A percentile compares a stretch with the other conserved stretches of the same genome.
Evolutionary conservation across 2,329 filamentous ascomycete genomes (phyloP).

Genomic region (Chaetomiaceae sp.): DNA sequence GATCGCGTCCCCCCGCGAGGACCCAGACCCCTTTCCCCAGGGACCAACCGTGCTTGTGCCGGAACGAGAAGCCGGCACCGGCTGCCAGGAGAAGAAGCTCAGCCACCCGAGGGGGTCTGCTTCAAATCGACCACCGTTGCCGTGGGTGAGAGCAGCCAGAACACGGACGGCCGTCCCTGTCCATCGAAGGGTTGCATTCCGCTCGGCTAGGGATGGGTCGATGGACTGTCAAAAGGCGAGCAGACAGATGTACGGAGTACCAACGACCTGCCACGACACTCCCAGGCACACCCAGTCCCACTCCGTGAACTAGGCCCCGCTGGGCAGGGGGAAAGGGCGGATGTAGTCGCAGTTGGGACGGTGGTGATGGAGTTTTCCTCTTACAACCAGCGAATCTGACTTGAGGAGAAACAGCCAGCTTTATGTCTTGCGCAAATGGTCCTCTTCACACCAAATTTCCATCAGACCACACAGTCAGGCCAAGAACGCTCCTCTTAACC

Average conservation of each 20-base stretch:
- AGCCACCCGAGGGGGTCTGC: background rate
- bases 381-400: slow-evolving; percentile 16
- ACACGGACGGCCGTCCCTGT: background rate
- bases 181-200: slow-evolving; percentile 19
- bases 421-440: slow-evolving; percentile 5
- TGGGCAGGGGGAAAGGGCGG: slow-evolving; percentile 9
- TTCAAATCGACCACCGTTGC: background rate
- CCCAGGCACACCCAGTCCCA: background rate
- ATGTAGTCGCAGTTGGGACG: slow-evolving; percentile 12
- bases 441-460: background rate
- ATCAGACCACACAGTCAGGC: background rate
- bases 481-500: background rate
- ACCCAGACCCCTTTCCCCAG: background rate
- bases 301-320: too few relatives aligned
- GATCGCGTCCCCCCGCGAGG: too few relatives aligned
- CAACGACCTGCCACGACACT: background rate
- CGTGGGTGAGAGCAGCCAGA: slow-evolving; percentile 3
- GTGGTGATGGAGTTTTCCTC: slow-evolving; percentile 19
- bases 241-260: too few relatives aligned
- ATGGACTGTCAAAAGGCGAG: slow-evolving; percentile 1
- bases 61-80: slow-evolving; percentile 15
- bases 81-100: background rate
- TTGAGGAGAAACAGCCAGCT: slow-evolving; percentile 8
- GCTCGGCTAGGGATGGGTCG: slow-evolving; percentile 12
- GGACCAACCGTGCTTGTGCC: background rate